Percentiles rank a stretch among this genome's conserved stretches.
phyloP scores from a whole-genome alignment of 2,329 filamentous ascomycete species.

The Gyromitra esculenta region DNA sequence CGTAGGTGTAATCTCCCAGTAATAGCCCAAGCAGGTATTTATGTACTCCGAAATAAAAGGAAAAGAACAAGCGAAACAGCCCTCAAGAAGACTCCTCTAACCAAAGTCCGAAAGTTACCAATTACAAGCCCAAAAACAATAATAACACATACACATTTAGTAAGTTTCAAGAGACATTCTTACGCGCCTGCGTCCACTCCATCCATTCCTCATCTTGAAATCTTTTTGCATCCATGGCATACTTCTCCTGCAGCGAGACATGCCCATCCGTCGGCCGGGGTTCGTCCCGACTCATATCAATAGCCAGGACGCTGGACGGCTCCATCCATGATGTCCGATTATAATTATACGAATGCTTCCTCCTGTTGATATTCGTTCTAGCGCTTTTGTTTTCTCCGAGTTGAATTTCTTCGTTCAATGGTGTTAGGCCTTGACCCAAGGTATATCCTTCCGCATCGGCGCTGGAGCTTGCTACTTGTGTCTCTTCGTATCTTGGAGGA shows the following conservation, averaged over 20 bases:
- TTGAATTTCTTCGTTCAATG: background rate
- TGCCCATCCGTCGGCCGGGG: background rate
- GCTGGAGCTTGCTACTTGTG: background rate
- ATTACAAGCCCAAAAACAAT: background rate
- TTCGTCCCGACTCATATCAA: background rate
- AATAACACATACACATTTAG: background rate
- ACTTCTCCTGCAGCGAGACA: constrained; percentile 2
- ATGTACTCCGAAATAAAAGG: background rate
- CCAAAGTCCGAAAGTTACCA: background rate
- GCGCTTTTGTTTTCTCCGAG: background rate
- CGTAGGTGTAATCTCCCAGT: background rate
- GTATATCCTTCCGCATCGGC: background rate
- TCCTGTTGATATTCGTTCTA: background rate
- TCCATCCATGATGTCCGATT: background rate
- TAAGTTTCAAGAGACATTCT: background rate
- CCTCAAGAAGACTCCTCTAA: background rate
- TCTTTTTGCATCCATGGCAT: constrained; percentile 2
- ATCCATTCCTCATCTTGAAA: constrained; percentile 20
- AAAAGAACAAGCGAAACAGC: background rate
- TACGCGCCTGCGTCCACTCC: constrained; percentile 2
- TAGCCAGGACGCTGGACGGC: background rate
- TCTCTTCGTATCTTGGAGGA: background rate
- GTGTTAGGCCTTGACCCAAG: background rate
- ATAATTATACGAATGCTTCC: background rate
- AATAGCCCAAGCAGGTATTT: background rate